Base-by-base conservation (phyloP, 2,329 filamentous ascomycete species). In the Epichloe elymi region DNA sequence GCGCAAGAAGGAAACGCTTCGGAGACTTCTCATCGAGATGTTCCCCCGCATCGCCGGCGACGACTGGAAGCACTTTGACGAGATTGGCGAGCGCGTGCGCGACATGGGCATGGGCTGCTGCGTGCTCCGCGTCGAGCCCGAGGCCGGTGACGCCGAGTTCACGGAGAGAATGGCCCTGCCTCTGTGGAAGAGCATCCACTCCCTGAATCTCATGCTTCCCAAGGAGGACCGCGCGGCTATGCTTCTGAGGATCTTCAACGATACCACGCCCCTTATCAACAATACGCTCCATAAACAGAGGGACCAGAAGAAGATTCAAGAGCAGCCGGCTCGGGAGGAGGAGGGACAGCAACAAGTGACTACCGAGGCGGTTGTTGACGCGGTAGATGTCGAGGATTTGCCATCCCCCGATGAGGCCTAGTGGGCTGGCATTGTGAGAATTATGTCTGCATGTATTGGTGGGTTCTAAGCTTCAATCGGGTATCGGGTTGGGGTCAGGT, bases 181-280 rank as follows among this genome's bases (percentile, higher is more conserved):
- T 3, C 73, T 98, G 30, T 98, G 93, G 93, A 85, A 94, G 69
- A 94, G 89, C 64, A 79, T 95, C 54, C 83, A 90, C 59, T 91
- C 86, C 19, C 75, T 97, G 53, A 98, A 98, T 66, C 79, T 98
- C 50, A 98, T 98, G 93, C 75, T 98, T 62, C 91, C 93, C 47
- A 98, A 98, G 73, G 93, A 98, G 66, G 93, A 98, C 58, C 81
- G 93, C 15, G 84, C 82, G 23, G 93, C 93, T 1, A 94, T 97
- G 88, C 72, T 97, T 59, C 74, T 97, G 56, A 78, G 93, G 20
- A 75, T 98, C 54, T 98, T 85, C 71, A 94, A 96, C 64, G 91
- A 97, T 59, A 85, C 85, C 30, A 85, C 86, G 0, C 88, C 88
- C 4, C 75, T 95, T 46, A 78, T 95, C 55, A 94, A 93, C 65